Evolutionary conservation across 208 protist genomes (phyloP).

Genomic region (Perkinsela sp.): DNA sequence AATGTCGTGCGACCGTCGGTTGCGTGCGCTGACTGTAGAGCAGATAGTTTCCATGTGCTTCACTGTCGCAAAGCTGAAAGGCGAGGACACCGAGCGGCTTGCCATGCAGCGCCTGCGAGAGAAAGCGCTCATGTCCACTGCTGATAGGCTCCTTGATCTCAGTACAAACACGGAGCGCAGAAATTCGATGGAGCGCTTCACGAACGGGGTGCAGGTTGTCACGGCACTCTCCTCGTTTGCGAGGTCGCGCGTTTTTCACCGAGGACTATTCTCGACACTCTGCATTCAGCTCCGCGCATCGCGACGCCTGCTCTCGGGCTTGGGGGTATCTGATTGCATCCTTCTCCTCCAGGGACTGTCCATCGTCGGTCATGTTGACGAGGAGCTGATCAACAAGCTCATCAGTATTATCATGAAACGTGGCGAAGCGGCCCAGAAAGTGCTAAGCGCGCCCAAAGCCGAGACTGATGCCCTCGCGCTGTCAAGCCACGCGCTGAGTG

Average conservation of each 20-base stretch:
- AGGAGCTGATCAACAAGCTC: not conserved
- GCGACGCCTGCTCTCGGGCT: not conserved
- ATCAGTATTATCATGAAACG: not conserved
- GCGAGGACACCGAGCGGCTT: not conserved
- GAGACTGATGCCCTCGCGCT: not conserved
- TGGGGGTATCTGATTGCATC: not conserved
- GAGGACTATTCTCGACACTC: not conserved
- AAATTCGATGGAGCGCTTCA: too few relatives aligned
- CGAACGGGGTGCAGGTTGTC: not conserved
- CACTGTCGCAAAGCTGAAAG: not conserved
- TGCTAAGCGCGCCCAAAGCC: too few relatives aligned
- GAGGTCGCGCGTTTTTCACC: not conserved
- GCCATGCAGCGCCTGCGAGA: not conserved
- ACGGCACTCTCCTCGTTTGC: not conserved
- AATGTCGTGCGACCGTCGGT: not conserved
- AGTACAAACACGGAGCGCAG: too few relatives aligned
- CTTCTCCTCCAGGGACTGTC: not conserved
- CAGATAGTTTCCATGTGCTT: not conserved
- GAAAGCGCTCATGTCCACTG: not conserved
- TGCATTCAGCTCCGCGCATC: not conserved
- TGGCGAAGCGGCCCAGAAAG: not conserved
- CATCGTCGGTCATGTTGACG: not conserved
- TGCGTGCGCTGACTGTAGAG: not conserved
- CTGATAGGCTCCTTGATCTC: not conserved
- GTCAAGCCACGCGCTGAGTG: not conserved